Conservation (phyloP, 23 red algal species). For the Agarophyton chilense region DNA sequence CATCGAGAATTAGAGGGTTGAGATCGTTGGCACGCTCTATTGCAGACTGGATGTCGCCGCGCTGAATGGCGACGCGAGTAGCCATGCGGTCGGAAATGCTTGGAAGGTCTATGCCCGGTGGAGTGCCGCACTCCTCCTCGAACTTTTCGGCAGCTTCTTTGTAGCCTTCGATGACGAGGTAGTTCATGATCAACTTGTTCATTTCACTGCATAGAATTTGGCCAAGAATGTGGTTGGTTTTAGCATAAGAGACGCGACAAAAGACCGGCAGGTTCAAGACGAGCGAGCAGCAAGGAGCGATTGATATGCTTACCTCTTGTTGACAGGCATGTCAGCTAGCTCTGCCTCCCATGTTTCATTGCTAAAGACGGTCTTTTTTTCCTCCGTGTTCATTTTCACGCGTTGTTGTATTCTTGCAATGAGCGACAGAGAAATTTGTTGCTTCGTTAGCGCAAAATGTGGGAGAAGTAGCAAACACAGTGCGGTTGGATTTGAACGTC, state of each 20-base stretch:
- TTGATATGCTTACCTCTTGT: conserved; percentile 61
- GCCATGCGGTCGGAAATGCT: conserved; percentile 88
- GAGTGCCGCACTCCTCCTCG: conserved; percentile 72
- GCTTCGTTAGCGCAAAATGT: not conserved
- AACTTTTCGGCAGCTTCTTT: conserved; percentile 92
- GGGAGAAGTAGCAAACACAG: not conserved
- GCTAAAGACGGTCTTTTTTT: conserved; percentile 60
- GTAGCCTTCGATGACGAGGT: conserved; percentile 98
- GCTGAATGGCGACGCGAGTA: conserved; percentile 82
- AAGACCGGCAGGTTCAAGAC: not conserved
- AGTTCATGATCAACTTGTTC: conserved; percentile 98
- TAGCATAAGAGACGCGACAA: not conserved
- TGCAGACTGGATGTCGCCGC: conserved; percentile 81
- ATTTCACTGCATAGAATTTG: conserved; percentile 23
- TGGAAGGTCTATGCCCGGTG: conserved; percentile 83
- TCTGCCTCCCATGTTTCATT: conserved; percentile 71
- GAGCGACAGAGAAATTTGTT: conserved; percentile 16
- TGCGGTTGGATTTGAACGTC: not conserved
- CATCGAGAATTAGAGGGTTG: conserved; percentile 86
- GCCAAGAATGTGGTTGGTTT: not conserved
- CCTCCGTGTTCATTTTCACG: conserved; percentile 28
- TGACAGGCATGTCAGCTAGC: conserved; percentile 70
- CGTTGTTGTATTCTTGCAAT: conserved; percentile 19
- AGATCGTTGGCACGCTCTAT: conserved; percentile 86
- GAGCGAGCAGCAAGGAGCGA: not conserved